A percentile compares a stretch with the other conserved stretches of the same genome.
phyloP scores from a whole-genome alignment of 202 grass and related monocot genomes.

The Dendrocalamus latiflorus region DNA sequence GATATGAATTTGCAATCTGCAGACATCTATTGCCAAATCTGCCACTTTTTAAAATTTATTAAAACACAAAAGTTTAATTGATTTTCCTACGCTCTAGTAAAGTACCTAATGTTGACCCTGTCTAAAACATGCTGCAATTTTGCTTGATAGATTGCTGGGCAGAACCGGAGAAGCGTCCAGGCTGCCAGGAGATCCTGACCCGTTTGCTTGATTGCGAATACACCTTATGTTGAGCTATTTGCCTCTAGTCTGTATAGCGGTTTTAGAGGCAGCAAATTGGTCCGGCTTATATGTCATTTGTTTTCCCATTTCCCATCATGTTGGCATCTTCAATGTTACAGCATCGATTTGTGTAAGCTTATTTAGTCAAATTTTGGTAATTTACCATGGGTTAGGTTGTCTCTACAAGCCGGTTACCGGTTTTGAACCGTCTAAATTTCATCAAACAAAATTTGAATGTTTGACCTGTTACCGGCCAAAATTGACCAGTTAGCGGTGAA shows the following conservation, averaged over 20 bases:
- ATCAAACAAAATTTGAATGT: no score
- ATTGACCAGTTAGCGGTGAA: no score
- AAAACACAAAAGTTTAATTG: background rate
- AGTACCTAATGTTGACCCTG: background rate
- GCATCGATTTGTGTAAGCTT: background rate
- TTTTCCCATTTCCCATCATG: slow-evolving; percentile 29
- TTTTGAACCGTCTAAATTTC: no score
- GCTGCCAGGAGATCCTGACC: slow-evolving; percentile 94
- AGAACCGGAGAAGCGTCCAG: slow-evolving; percentile 73
- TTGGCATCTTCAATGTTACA: slow-evolving; percentile 35
- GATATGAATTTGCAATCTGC: background rate
- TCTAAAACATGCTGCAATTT: slow-evolving; percentile 12
- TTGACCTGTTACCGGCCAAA: no score
- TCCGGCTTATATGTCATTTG: slow-evolving; percentile 31
- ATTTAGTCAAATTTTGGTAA: background rate
- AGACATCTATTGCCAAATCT: background rate
- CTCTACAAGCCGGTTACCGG: background rate
- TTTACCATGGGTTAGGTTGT: background rate
- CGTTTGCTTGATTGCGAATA: slow-evolving; percentile 94
- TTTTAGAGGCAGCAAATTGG: slow-evolving; percentile 26
- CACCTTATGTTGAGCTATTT: slow-evolving; percentile 66
- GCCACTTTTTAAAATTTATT: background rate
- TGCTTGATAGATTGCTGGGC: slow-evolving; percentile 79
- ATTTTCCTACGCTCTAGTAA: background rate
- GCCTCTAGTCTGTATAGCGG: slow-evolving; percentile 39